A percentile compares a stretch with the other conserved stretches of the same genome.
Evolutionary conservation across 2,329 filamentous ascomycete species (phyloP).

Genomic region (Trichoderma brevicompactum): DNA sequence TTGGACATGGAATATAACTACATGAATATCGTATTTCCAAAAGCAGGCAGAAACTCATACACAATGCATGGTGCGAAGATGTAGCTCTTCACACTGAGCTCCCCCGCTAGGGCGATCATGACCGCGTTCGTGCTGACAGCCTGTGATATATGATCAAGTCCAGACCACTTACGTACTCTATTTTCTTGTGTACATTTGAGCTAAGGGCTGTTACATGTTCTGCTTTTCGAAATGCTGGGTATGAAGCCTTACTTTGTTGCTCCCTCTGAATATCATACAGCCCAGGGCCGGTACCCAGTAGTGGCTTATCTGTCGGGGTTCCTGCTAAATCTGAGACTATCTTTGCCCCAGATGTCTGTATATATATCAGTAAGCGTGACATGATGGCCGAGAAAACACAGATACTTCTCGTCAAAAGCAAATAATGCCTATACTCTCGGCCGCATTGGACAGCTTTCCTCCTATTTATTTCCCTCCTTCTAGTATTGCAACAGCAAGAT

Average conservation of each 20-base stretch:
- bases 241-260: background rate
- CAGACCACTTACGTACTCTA: background rate
- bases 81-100: background rate
- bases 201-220: background rate
- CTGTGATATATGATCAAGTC: background rate
- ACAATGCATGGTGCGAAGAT: constrained; percentile 12
- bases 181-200: background rate
- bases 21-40: background rate
- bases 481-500: too few relatives aligned
- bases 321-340: background rate
- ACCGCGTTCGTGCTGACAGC: background rate
- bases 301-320: background rate
- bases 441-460: background rate
- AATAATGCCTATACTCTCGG: background rate
- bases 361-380: background rate
- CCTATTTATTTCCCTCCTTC: background rate
- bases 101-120: background rate
- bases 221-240: background rate
- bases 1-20: background rate
- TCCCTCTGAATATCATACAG: background rate
- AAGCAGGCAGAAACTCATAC: background rate
- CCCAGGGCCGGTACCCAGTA: background rate
- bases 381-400: background rate
- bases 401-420: background rate
- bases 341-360: background rate